These are phyloP conservation scores for Sporisorium iseilematis-ciliati DNA, from an alignment of 1,284 basidiomycete species.

Conservation along the genomic window DNA sequence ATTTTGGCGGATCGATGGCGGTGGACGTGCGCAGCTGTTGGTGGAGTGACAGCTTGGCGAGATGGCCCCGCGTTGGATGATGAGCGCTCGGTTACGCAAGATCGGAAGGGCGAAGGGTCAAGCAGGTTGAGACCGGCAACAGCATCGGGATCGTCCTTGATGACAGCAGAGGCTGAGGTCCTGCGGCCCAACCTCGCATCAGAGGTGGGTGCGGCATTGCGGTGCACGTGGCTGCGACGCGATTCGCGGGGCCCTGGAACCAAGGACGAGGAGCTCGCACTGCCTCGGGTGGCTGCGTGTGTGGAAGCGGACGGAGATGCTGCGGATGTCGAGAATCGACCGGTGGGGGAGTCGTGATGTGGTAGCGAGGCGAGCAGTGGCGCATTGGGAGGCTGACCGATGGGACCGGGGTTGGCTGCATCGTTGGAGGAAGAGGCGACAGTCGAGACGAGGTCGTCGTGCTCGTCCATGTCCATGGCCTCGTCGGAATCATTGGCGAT, in stretches of 20 bases:
- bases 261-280: conserved; percentile 9
- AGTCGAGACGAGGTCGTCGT: conserved; percentile 18
- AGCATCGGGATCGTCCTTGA: conserved; percentile 6
- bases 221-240: conserved; percentile 7
- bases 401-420: not conserved
- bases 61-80: conserved; percentile 24
- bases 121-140: conserved; percentile 25
- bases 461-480: conserved; percentile 51
- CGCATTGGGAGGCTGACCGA: conserved; percentile 34
- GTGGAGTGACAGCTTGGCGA: conserved; percentile 8
- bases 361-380: conserved; percentile 36
- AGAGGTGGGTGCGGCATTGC: conserved; percentile 3
- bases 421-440: conserved; percentile 14
- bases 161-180: conserved; percentile 15
- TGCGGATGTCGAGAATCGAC: conserved; percentile 39
- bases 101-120: conserved; percentile 3
- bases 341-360: conserved; percentile 42
- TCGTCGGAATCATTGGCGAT: conserved; percentile 20
- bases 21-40: conserved; percentile 22
- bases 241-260: conserved; percentile 32
- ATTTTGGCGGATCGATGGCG: conserved; percentile 42
- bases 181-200: conserved; percentile 10
- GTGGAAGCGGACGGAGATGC: conserved; percentile 14
- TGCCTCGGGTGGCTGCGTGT: conserved; percentile 5
- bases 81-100: conserved; percentile 15